These are phyloP conservation scores for Noccaea caerulescens DNA, from an alignment of 345 rosid genomes.

Conservation along the genomic window DNA sequence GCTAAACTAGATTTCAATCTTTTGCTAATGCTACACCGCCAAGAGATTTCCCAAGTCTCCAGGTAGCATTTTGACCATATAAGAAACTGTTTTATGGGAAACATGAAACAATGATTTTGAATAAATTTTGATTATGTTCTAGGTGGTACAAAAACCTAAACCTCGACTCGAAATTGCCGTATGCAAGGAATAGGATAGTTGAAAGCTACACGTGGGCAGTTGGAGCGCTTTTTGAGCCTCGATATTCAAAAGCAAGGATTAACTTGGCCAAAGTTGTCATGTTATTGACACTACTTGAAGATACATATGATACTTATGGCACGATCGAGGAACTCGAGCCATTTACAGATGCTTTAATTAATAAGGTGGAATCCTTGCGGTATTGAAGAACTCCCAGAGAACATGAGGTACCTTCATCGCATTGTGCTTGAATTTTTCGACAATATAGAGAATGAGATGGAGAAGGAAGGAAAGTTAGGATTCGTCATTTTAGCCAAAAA, in stretches of 20 bases:
- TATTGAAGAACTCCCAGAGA: slow-evolving; percentile 15
- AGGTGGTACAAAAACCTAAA: slow-evolving; percentile 21
- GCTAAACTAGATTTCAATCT: slow-evolving; percentile 33
- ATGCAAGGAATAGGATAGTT: slow-evolving; percentile 11
- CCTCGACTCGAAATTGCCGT: neutral
- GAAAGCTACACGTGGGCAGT: slow-evolving; percentile 32
- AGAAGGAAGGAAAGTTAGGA: slow-evolving; percentile 4
- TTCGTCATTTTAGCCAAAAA: neutral
- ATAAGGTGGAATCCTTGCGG: slow-evolving; percentile 6
- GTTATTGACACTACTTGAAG: slow-evolving; percentile 17
- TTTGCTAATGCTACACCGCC: neutral
- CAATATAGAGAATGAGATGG: slow-evolving; percentile 9
- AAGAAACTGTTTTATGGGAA: too few relatives aligned
- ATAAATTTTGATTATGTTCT: neutral
- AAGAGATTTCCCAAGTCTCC: slow-evolving; percentile 25
- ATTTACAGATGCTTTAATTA: neutral
- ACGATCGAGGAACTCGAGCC: slow-evolving; percentile 22
- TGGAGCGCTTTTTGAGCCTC: slow-evolving; percentile 14
- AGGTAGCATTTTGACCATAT: neutral
- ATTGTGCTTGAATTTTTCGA: slow-evolving; percentile 9
- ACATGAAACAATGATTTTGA: neutral
- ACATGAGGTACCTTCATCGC: slow-evolving; percentile 18
- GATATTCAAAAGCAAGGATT: slow-evolving; percentile 8
- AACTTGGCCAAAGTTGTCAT: neutral
- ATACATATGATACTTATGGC: slow-evolving; percentile 35